Conservation (phyloP, 2,329 filamentous ascomycete genomes). For the Atkinsonella hypoxylon region DNA sequence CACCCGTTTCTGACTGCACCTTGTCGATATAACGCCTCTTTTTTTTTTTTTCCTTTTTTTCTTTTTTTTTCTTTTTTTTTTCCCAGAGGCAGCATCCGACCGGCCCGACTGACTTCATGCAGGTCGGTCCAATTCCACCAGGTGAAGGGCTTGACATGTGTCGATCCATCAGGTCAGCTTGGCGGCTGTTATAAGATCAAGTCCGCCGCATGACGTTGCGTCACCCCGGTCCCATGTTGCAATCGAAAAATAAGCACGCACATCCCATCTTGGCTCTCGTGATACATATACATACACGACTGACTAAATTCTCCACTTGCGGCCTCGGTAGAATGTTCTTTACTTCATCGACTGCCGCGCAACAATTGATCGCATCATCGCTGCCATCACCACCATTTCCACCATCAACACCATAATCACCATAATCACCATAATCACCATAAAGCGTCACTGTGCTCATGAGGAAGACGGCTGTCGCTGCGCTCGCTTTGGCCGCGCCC, state of each 20-base stretch:
- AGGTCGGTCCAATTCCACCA: background rate
- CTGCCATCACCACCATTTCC: background rate
- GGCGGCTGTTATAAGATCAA: conserved; percentile 1
- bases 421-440: background rate
- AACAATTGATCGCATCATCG: background rate
- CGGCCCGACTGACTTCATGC: background rate
- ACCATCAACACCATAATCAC: background rate
- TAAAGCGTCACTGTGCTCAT: background rate
- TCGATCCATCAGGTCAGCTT: background rate
- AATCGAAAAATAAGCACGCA: too few relatives aligned
- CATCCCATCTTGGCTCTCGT: too few relatives aligned
- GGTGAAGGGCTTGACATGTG: background rate
- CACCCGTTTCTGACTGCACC: too few relatives aligned
- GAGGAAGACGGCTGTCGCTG: conserved; percentile 23
- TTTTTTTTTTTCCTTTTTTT: too few relatives aligned
- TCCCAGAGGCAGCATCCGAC: background rate
- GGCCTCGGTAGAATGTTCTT: background rate
- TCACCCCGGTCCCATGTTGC: background rate
- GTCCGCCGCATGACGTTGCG: background rate
- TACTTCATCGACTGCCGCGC: too few relatives aligned
- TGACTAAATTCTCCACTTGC: too few relatives aligned
- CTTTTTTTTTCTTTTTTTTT: too few relatives aligned
- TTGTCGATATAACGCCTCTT: background rate
- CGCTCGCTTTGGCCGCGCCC: conserved; percentile 24
- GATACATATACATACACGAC: too few relatives aligned